These are phyloP conservation scores for Candida succiphila DNA, from an alignment of 805 yeast species.

Conservation along the genomic window DNA sequence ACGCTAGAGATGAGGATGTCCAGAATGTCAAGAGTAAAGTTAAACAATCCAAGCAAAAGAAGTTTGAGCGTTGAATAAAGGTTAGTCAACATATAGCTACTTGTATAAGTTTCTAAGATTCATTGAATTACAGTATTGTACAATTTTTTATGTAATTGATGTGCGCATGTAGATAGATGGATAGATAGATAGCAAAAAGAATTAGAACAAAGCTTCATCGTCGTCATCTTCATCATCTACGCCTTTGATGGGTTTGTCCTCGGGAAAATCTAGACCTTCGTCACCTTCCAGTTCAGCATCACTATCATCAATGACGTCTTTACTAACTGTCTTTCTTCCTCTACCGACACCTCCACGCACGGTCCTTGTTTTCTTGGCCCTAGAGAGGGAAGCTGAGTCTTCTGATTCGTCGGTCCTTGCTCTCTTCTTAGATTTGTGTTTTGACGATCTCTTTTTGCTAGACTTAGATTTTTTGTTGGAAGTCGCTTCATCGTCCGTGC, in stretches of 20 bases:
- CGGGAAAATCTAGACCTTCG: slow-evolving; percentile 2
- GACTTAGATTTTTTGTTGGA: not conserved
- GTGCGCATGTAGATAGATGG: no score
- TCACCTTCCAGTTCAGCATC: slow-evolving; percentile 19
- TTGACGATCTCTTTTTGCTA: not conserved
- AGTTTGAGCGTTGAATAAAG: slow-evolving; percentile 16
- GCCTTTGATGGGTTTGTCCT: slow-evolving; percentile 9
- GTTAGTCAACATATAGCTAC: slow-evolving; percentile 1
- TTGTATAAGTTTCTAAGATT: no score
- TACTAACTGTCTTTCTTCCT: slow-evolving; percentile 11
- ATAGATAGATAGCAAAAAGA: no score
- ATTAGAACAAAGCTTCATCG: slow-evolving; percentile 8
- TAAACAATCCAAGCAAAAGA: slow-evolving; percentile 21
- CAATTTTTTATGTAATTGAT: no score
- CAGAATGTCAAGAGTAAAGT: slow-evolving; percentile 22
- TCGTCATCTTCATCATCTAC: slow-evolving; percentile 17
- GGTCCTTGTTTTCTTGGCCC: not conserved
- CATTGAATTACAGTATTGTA: no score
- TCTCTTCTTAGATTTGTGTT: not conserved
- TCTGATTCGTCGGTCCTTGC: slow-evolving; percentile 1
- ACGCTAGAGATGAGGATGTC: slow-evolving; percentile 50
- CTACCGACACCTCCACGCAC: not conserved
- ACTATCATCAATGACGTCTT: slow-evolving; percentile 21
- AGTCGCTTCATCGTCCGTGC: slow-evolving; percentile 1
- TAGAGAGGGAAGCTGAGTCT: slow-evolving; percentile 1